Conservation (phyloP, 2,329 filamentous ascomycete species). For the Sclerotinia spermophila region DNA sequence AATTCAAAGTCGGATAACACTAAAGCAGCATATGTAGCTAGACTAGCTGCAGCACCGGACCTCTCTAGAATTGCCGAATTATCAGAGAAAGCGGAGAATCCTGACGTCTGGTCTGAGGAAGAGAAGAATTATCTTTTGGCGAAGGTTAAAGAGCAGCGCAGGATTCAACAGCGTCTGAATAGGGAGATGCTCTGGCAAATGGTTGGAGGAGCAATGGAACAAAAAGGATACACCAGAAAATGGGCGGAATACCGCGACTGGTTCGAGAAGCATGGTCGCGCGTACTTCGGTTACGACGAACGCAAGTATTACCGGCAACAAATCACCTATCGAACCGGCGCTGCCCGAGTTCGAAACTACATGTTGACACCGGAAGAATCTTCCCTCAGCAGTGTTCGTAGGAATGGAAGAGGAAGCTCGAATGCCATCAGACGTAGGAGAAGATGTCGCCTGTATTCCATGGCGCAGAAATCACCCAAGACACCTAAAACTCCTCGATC, state of each 20-base stretch:
- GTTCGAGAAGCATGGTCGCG: neutral
- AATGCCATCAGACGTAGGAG: neutral
- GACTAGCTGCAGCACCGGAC: neutral
- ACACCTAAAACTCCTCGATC: neutral
- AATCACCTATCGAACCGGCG: no score
- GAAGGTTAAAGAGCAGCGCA: neutral
- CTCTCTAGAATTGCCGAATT: neutral
- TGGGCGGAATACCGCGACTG: neutral
- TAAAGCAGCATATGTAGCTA: neutral
- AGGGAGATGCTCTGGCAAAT: fast-evolving
- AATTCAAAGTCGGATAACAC: neutral
- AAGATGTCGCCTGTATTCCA: neutral
- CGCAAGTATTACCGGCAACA: no score
- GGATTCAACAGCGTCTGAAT: neutral
- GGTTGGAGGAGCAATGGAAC: neutral
- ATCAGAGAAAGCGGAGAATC: neutral
- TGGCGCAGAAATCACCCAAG: neutral
- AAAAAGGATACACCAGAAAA: neutral
- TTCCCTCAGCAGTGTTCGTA: neutral
- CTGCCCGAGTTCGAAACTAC: no score
- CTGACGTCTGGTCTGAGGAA: neutral
- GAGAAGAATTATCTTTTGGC: neutral
- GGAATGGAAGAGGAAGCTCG: neutral
- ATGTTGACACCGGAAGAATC: neutral
- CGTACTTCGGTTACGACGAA: neutral